phyloP scores from a whole-genome alignment of 192 early-diverging fungal genomes.

The Rhizophagus prolifer region DNA sequence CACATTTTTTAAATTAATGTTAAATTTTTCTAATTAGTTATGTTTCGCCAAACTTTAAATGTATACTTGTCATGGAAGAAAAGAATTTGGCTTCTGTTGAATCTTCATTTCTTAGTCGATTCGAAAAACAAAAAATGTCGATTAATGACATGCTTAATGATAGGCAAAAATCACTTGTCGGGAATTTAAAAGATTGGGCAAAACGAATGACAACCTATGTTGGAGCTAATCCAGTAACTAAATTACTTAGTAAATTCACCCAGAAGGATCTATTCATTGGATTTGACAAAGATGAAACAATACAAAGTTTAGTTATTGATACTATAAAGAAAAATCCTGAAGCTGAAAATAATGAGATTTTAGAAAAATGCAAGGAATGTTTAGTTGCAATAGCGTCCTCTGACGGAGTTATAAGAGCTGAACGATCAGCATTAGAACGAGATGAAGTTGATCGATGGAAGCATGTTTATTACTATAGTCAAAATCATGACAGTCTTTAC shows the following conservation, averaged over 20 bases:
- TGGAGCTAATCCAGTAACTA: too few species aligned
- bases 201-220: slow-evolving; percentile 11
- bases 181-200: background rate
- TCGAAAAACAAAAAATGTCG: slow-evolving; percentile 24
- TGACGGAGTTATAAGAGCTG: slow-evolving; percentile 19
- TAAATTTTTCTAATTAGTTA: background rate
- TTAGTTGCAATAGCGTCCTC: slow-evolving; percentile 23
- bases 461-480: background rate
- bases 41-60: slow-evolving; percentile 12
- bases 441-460: slow-evolving; percentile 18
- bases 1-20: background rate
- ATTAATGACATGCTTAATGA: slow-evolving; percentile 9
- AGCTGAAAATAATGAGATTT: slow-evolving; percentile 1
- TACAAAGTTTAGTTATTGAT: slow-evolving; percentile 27
- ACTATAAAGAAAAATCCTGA: slow-evolving; percentile 1
- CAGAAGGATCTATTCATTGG: slow-evolving; percentile 29
- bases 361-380: slow-evolving; percentile 23
- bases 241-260: background rate
- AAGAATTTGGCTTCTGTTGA: background rate
- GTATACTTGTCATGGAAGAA: slow-evolving; percentile 25
- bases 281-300: slow-evolving; percentile 3
- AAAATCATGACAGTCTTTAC: slow-evolving; percentile 2
- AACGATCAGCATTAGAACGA: background rate
- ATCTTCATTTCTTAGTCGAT: slow-evolving; percentile 2
- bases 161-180: background rate